These are phyloP conservation scores for Picea abies DNA, from an alignment of 83 land plant species.

Conservation along the genomic window DNA sequence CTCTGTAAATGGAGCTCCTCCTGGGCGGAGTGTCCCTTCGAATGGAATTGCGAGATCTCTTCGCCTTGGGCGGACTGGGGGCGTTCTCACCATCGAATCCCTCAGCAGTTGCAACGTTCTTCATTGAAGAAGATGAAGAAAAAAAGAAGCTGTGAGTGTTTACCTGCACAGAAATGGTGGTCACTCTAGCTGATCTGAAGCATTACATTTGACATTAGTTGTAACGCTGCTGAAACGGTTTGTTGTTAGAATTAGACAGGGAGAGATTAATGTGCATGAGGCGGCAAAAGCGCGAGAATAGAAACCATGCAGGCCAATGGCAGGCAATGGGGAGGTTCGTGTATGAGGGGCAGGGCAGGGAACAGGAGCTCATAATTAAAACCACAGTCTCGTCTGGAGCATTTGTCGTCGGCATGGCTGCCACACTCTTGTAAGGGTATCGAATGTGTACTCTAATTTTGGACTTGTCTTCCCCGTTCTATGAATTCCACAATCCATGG, in stretches of 20 bases:
- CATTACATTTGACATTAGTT: neutral
- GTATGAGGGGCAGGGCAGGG: conserved; percentile 5
- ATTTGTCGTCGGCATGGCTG: conserved; percentile 19
- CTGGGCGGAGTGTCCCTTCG: conserved; percentile 48
- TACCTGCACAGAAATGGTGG: neutral
- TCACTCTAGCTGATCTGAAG: neutral
- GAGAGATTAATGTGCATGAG: neutral
- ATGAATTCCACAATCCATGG: neutral
- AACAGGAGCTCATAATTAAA: conserved; percentile 5
- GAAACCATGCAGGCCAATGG: conserved; percentile 12
- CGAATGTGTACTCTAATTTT: neutral
- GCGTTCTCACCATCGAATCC: neutral
- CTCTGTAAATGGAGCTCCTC: conserved; percentile 59
- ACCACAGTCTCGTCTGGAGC: neutral
- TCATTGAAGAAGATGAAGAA: neutral
- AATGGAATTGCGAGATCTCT: conserved; percentile 34
- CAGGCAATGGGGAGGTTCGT: neutral
- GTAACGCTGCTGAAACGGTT: neutral
- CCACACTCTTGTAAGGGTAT: neutral
- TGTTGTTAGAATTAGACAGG: neutral
- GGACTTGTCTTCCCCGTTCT: neutral
- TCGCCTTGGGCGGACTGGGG: conserved; percentile 22
- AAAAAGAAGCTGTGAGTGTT: neutral
- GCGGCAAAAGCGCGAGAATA: conserved; percentile 13
- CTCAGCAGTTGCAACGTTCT: neutral